Evolutionary conservation across 2,329 filamentous ascomycete genomes (phyloP).

Genomic region (Dactylellina cionopaga): DNA sequence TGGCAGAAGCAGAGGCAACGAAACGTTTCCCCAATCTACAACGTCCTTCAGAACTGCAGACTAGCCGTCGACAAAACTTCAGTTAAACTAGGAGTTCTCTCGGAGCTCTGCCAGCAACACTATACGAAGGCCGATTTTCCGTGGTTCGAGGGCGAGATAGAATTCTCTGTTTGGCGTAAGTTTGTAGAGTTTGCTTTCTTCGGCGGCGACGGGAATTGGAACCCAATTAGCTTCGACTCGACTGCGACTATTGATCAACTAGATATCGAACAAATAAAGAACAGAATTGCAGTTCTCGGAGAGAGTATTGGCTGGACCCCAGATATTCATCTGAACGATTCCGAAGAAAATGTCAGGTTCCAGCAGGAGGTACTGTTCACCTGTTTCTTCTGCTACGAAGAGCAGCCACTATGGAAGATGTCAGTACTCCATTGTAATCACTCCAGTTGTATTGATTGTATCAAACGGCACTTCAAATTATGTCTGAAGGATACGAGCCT

Average conservation of each 20-base stretch:
- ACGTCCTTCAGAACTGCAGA: slow-evolving; percentile 9
- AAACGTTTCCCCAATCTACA: neutral
- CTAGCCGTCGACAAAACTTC: neutral
- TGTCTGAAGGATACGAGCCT: slow-evolving; percentile 34
- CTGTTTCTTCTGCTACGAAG: slow-evolving; percentile 40
- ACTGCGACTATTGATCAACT: neutral
- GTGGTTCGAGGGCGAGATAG: slow-evolving; percentile 1
- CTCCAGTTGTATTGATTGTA: slow-evolving; percentile 23
- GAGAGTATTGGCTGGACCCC: slow-evolving; percentile 44
- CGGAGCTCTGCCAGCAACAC: neutral
- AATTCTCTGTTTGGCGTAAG: neutral
- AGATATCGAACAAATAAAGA: slow-evolving; percentile 1
- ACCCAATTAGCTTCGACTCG: slow-evolving; percentile 3
- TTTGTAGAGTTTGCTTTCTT: slow-evolving; percentile 26
- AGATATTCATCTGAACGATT: neutral
- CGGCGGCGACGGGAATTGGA: slow-evolving; percentile 14
- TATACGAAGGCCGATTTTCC: neutral
- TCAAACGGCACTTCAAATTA: slow-evolving; percentile 30
- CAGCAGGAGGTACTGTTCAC: slow-evolving; percentile 8
- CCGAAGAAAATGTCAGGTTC: slow-evolving; percentile 3
- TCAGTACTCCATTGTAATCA: slow-evolving; percentile 23
- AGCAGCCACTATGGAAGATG: slow-evolving; percentile 36
- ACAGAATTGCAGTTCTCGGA: slow-evolving; percentile 35
- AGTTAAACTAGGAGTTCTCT: neutral
- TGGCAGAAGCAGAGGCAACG: neutral